Evolutionary conservation across 495 filamentous ascomycete species (phyloP).

Genomic region (Neurospora sp.): DNA sequence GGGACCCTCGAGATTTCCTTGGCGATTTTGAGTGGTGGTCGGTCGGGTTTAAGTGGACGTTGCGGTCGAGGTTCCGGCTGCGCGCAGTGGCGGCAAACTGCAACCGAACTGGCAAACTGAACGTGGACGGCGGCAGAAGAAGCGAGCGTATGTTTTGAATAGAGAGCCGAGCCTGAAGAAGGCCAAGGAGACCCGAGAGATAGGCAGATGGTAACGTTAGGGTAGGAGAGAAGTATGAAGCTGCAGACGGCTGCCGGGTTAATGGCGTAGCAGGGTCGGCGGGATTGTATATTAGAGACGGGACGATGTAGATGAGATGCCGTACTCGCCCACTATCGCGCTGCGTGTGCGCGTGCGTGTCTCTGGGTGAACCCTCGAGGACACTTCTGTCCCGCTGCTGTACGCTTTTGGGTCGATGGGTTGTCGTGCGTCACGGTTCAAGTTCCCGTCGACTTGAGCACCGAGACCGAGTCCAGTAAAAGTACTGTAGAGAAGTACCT

Average conservation of each 20-base stretch:
- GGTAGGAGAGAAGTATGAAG: not conserved
- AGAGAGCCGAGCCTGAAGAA: not conserved
- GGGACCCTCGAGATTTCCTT: not conserved
- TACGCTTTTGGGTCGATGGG: not conserved
- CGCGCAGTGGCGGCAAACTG: conserved; percentile 19
- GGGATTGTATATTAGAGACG: not conserved
- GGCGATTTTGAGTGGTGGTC: not conserved
- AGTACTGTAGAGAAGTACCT: not conserved
- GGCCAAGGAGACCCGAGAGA: not conserved
- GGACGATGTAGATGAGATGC: not conserved
- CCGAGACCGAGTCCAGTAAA: not conserved
- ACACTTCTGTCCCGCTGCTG: not conserved
- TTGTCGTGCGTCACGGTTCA: not conserved
- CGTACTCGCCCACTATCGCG: not conserved
- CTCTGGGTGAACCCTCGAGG: not conserved
- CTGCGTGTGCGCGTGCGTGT: not conserved
- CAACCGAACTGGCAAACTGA: conserved; percentile 3
- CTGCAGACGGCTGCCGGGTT: not conserved
- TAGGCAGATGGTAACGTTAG: not conserved
- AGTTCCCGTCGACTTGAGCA: not conserved
- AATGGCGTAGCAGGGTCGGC: not conserved
- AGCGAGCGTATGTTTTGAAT: not conserved
- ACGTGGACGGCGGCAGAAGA: not conserved
- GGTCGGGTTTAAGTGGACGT: not conserved
- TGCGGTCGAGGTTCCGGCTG: not conserved